Evolutionary conservation across 495 filamentous ascomycete species (phyloP).

Genomic region (Hypomontagnella submonticulosa): DNA sequence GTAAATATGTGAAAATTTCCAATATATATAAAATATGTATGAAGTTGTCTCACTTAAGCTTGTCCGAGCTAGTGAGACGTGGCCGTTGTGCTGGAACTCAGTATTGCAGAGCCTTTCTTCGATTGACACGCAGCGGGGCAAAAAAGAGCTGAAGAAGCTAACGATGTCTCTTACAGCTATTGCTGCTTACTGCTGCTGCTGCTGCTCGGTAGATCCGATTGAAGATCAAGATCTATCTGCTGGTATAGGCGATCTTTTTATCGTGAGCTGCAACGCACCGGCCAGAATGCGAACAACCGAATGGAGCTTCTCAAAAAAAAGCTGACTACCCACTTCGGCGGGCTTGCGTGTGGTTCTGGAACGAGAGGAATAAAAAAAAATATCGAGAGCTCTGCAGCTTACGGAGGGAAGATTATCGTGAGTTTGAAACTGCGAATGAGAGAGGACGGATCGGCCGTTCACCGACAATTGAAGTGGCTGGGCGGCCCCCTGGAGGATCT

Average conservation of each 20-base stretch:
- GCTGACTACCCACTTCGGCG: conserved; percentile 22
- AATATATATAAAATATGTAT: conserved; percentile 19
- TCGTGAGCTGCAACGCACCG: conserved; percentile 30
- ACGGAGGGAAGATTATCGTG: conserved; percentile 23
- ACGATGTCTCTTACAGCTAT: conserved; percentile 23
- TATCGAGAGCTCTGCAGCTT: conserved; percentile 9
- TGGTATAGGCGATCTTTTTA: conserved; percentile 22
- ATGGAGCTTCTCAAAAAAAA: too few species aligned
- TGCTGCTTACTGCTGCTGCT: background rate
- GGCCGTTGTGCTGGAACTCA: conserved; percentile 7
- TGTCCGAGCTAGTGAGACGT: conserved; percentile 7
- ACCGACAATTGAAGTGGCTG: conserved; percentile 53
- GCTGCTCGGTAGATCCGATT: conserved; percentile 23
- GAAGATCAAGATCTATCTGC: conserved; percentile 29
- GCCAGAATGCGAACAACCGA: conserved; percentile 31
- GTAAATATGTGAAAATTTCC: conserved; percentile 10
- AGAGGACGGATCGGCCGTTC: conserved; percentile 38
- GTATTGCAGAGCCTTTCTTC: conserved; percentile 20
- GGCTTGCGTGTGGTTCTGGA: conserved; percentile 1
- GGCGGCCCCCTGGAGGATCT: conserved; percentile 36
- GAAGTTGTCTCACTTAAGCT: conserved; percentile 27
- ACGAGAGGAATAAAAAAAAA: background rate
- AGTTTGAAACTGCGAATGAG: conserved; percentile 40
- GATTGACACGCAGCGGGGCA: conserved; percentile 23
- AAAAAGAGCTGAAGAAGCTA: conserved; percentile 7